Base-by-base conservation (phyloP, 345 rosid genomes). In the Salix exigua region DNA sequence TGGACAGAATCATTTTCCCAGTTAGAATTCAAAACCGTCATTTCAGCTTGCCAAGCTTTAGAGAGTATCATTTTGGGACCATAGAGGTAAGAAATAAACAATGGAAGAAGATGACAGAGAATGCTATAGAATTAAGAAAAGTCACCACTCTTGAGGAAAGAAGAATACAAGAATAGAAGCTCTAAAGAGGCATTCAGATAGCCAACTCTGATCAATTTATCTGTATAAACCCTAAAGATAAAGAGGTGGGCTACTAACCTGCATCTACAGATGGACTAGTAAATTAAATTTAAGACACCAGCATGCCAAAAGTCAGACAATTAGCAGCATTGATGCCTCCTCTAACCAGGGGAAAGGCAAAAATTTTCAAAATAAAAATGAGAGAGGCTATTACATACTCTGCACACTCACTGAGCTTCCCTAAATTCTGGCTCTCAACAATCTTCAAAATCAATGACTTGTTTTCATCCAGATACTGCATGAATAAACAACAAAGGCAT, bases 381-480 rank as follows among this genome's bases (percentile, higher is more conserved):
- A 73, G 62, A 25, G 70, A 60, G 44, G 70, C 38, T 13, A 65
- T 71, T 28, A 75, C 99, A 89, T 88, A 96, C 99, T 96, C 99
- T 9, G 98, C 98, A 73, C 99, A 96, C 72, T 96, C 99, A 65
- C 85, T 88, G 73, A 94, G 85, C 81, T 96, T 94, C 77, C 99
- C 99, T 0, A 97, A 89, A 85, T 88, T 96, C 86, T 96, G 99
- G 88, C 97, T 92, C 86, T 96, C 99, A 60, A 96, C 99, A 19
- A 96, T 96, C 95, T 96, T 96, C 89, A 96, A 84, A 85, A 96
- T 96, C 95, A 96, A 85, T 0, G 99, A 96, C 87, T 96, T 96
- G 94, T 96, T 96, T 88, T 96, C 99, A 72, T 96, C 99, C 74
- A 96, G 88, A 86, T 92, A 96, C 99, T 96, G 91, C 86, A 88